These are phyloP conservation scores for Asterophora lycoperdoides DNA, from an alignment of 768 basidiomycete genomes.

Conservation along the genomic window DNA sequence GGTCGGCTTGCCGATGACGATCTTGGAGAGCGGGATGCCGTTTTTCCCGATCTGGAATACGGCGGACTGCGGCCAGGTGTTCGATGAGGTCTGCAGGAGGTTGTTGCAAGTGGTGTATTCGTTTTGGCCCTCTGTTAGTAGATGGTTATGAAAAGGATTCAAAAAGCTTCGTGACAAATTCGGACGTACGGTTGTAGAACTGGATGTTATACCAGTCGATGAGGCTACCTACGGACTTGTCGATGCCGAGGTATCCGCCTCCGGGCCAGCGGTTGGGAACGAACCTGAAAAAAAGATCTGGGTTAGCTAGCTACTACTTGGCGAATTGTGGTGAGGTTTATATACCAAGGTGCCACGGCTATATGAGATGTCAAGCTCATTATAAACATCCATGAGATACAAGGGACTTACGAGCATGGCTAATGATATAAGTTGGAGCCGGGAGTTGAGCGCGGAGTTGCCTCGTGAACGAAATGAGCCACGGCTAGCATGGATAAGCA, in stretches of 20 bases:
- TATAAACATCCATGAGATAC: background rate
- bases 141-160: background rate
- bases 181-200: slow-evolving; percentile 43
- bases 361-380: background rate
- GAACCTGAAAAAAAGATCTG: slow-evolving; percentile 30
- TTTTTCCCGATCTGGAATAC: slow-evolving; percentile 54
- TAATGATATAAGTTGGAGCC: slow-evolving; percentile 44
- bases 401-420: slow-evolving; percentile 47
- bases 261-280: slow-evolving; percentile 36
- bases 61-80: slow-evolving; percentile 57
- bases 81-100: slow-evolving; percentile 56
- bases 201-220: slow-evolving; percentile 66
- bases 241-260: slow-evolving; percentile 55
- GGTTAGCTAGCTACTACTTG: background rate
- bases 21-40: slow-evolving; percentile 57
- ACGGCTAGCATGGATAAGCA: slow-evolving; percentile 26
- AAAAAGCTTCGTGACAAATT: no score
- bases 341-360: slow-evolving; percentile 49
- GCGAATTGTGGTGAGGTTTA: no score
- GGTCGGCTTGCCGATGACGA: slow-evolving; percentile 72
- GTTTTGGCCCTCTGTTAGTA: slow-evolving; percentile 53
- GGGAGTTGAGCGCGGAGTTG: slow-evolving; percentile 48
- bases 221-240: slow-evolving; percentile 46
- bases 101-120: slow-evolving; percentile 64
- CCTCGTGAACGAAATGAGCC: slow-evolving; percentile 52